phyloP scores from a whole-genome alignment of 2,329 filamentous ascomycete genomes.

The Diaporthe sp. region DNA sequence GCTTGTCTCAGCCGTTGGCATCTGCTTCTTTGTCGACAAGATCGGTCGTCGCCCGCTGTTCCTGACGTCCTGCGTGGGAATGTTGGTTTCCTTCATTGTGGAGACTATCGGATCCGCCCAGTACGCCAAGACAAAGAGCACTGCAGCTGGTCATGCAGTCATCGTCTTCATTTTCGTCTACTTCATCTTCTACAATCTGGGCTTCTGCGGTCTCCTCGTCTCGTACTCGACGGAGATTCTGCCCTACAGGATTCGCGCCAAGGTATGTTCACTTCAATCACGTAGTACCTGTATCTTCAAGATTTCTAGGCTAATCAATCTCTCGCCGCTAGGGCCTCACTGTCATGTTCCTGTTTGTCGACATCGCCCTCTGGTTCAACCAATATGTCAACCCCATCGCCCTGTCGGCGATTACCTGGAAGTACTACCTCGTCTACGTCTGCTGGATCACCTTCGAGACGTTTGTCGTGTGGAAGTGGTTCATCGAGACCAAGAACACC shows the following conservation, averaged over 20 bases:
- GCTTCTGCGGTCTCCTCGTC: slow-evolving; percentile 44
- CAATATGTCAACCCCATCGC: slow-evolving; percentile 54
- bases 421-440: slow-evolving; percentile 55
- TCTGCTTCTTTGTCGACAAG: slow-evolving; percentile 45
- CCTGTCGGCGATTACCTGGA: slow-evolving; percentile 52
- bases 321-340: slow-evolving; percentile 48
- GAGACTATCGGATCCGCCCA: slow-evolving; percentile 44
- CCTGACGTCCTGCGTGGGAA: slow-evolving; percentile 42
- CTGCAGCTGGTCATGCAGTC: slow-evolving; percentile 46
- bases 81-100: slow-evolving; percentile 44
- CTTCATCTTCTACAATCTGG: slow-evolving; percentile 46
- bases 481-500: slow-evolving; percentile 48
- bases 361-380: slow-evolving; percentile 51
- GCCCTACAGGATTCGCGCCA: slow-evolving; percentile 47
- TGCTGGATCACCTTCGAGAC: slow-evolving; percentile 50
- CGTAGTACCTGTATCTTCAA: rapidly evolving
- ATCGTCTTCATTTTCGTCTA: slow-evolving; percentile 47
- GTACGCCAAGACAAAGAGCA: slow-evolving; percentile 37
- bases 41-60: slow-evolving; percentile 45
- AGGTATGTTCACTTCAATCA: slow-evolving; percentile 37
- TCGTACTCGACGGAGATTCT: slow-evolving; percentile 46
- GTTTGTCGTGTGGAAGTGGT: slow-evolving; percentile 42
- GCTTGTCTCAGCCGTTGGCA: slow-evolving; percentile 42
- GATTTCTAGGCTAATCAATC: not conserved
- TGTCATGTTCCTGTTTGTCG: slow-evolving; percentile 59